Conservation (phyloP, 169 alveolate genomes). For the Babesia ovata region DNA sequence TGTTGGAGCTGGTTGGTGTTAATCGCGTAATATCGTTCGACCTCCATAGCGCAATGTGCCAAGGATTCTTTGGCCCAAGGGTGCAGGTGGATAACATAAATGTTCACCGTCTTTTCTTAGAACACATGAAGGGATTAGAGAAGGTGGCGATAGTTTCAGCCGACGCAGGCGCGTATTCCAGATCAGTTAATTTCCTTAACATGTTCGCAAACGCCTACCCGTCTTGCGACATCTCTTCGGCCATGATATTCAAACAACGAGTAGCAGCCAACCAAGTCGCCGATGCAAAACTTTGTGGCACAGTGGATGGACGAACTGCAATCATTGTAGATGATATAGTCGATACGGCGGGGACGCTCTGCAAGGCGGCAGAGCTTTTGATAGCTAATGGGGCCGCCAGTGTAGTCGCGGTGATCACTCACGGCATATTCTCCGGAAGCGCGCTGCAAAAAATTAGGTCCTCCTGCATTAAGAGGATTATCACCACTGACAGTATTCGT, state of each 20-base stretch:
- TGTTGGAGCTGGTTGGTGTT: conserved; percentile 95
- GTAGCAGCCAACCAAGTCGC: conserved; percentile 84
- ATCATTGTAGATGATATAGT: conserved; percentile 96
- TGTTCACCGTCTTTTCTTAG: conserved; percentile 77
- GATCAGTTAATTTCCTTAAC: conserved; percentile 69
- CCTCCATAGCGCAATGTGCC: conserved; percentile 92
- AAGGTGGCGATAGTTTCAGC: conserved; percentile 93
- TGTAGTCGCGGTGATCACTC: conserved; percentile 95
- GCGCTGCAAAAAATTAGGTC: conserved; percentile 86
- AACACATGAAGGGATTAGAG: conserved; percentile 68
- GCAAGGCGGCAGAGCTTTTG: conserved; percentile 92
- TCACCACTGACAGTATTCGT: conserved; percentile 89
- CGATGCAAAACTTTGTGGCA: conserved; percentile 91
- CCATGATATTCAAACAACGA: conserved; percentile 86
- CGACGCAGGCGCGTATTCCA: conserved; percentile 89
- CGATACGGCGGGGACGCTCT: conserved; percentile 97
- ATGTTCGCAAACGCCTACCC: conserved; percentile 18
- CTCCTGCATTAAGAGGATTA: conserved; percentile 86
- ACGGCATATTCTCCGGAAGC: conserved; percentile 90
- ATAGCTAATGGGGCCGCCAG: conserved; percentile 91
- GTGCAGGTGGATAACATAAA: conserved; percentile 91
- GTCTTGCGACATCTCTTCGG: conserved; percentile 51
- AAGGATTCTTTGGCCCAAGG: conserved; percentile 93
- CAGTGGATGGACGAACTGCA: conserved; percentile 90
- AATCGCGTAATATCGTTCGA: conserved; percentile 93